Base-by-base conservation (phyloP, 2,329 filamentous ascomycete species). In the Aspergillus sp. region DNA sequence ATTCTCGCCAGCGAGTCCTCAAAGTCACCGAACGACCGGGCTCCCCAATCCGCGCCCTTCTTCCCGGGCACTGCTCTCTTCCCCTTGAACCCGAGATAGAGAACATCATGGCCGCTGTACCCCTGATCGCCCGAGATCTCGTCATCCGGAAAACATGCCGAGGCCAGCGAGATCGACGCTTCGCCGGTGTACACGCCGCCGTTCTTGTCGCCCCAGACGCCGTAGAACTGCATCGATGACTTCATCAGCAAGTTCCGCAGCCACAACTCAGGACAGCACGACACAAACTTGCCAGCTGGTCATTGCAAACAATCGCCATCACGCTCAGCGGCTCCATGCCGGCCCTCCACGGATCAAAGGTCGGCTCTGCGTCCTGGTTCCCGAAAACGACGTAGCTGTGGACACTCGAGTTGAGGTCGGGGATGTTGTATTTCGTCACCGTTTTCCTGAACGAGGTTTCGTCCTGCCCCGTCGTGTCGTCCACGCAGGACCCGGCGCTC, bases 1-100 rank as follows among this genome's bases (percentile, higher is more conserved):
- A 52, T 38, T 13, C 39, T 27, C n/a, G 41, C 35, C 20, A 52
- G 29, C 10, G 46, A 47, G 19, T 39, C 36, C 32, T 48, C 49
- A 28, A 79, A 26, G 11, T 26, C 25, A n/a, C 13, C 4, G 13
- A 26, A 26, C 12, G 25, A 26, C 25, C 50, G 48, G 0, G 75
- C 72, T 6, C 57, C 55, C 76, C 76, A 81, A 17, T 67, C 57
- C 0, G 75, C 75, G 13, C 63, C 64, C 2, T 55, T 49, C 2
- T 55, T 48, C 1, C 74, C 75, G 0, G 74, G 74, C 1, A 78
- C 71, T 1, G 77, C 74, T 4, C 71, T 66, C 0, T 52, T 35
- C 2, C 75, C 75, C 0, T 61, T 61, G 46, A 81, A 81, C 0
- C 72, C 77, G 30, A 81, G 63, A 51, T 72, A 80, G 22, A 81